phyloP scores from a whole-genome alignment of 805 yeast genomes.

The Candida schatavii region DNA sequence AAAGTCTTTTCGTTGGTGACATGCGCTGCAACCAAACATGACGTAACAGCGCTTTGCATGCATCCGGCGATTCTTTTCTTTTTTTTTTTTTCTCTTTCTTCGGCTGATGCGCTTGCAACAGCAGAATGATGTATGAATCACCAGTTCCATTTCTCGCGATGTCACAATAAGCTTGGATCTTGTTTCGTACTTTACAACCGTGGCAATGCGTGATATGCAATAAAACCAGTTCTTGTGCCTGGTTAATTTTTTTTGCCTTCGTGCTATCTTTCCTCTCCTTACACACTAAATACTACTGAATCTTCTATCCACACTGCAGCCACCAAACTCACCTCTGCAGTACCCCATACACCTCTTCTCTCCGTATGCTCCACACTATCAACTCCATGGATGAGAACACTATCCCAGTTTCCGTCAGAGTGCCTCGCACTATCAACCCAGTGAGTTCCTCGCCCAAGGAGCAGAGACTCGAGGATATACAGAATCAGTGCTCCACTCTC shows the following conservation, averaged over 20 bases:
- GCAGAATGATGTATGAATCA: background rate
- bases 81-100: too few relatives aligned
- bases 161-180: background rate
- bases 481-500: constrained; percentile 28
- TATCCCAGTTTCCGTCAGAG: background rate
- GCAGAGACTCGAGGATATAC: constrained; percentile 27
- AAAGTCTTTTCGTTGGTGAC: too few relatives aligned
- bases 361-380: too few relatives aligned
- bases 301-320: too few relatives aligned
- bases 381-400: background rate
- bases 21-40: too few relatives aligned
- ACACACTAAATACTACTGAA: too few relatives aligned
- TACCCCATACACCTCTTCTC: too few relatives aligned
- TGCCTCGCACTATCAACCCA: background rate
- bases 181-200: background rate
- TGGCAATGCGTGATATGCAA: background rate
- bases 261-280: background rate
- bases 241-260: background rate
- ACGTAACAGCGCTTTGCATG: background rate
- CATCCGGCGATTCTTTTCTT: background rate
- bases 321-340: too few relatives aligned
- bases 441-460: constrained; percentile 7
- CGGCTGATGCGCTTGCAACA: background rate
- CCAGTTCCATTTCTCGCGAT: background rate
- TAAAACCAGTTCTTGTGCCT: background rate